Evolutionary conservation across 768 basidiomycete genomes (phyloP), one percentile per base, ranked within the genome.

Genomic region (Pulveroboletus sp.): DNA sequence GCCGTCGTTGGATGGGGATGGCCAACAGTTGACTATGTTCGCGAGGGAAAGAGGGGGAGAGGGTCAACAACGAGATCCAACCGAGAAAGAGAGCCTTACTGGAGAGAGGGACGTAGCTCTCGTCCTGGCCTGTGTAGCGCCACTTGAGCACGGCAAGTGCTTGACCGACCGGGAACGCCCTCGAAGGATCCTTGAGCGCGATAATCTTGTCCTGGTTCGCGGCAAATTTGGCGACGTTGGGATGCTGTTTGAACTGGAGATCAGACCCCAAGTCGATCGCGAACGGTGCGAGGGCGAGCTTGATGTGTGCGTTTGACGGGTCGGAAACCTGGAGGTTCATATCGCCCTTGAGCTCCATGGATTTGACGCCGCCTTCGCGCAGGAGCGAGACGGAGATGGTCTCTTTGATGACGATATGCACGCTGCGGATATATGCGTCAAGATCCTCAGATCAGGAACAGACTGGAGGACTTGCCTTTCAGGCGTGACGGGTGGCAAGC

Each of bases 161-260:
- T 55, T 94, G 90, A 10, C 85, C 84, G 34, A 97, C 85, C 2
- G 93, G 95, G 79, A 97, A 97, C 6, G 81, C 72, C 56, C 84
- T 77, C 34, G 82, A 78, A 3, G 87, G 63, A 62, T 98, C 94
- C 70, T 94, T 97, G 53, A 97, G 73, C 1, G 85, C 84, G 35
- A 98, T 76, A 17, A 85, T 66, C 33, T 88, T 75, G 4, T 80
- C 86, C 67, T 72, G 71, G 50, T 81, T 80, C 11, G 85, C 81
- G 0, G 72, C 74, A 52, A 94, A 91, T 70, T 93, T 95, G 50
- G 84, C 88, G 13, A 97, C 89, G 51, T 97, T 87, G 7, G 95
- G 95, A 61, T 97, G 97, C 58, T 97, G 93, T 70, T 97, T 97
- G 79, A 95, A 97, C 67, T 95, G 93, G 36, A 97, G 70, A 33